Evolutionary conservation across 805 yeast species (phyloP), one percentile per base, ranked within the genome.

Genomic region (Barnettozyma siamensis): DNA sequence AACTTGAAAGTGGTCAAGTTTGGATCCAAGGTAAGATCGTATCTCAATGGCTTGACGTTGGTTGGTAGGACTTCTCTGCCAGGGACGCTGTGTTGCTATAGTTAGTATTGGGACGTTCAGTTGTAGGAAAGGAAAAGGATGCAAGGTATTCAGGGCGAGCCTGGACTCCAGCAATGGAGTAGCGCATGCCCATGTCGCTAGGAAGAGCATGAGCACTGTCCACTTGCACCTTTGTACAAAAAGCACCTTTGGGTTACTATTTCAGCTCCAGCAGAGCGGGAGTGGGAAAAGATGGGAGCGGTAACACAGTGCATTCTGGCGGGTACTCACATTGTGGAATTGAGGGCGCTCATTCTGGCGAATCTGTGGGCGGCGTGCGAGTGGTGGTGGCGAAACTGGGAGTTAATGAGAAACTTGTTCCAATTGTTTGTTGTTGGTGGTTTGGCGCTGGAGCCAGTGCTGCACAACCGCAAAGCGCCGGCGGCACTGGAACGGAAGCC

Each of bases 31-130:
- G 78, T 71, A 27, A 93, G 60, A 41, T 78, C 75, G 59, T 93
- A 91, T 62, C 84, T 85, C 28, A 66, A 52, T 28, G 99, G 97
- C 44, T 72, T 72, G 46, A 88, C 83, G 40, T 73, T 67, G 37
- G 68, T 67, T 52, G 86, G 94, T 46, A 79, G 75, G 32, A 69
- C 59, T 51, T 69, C 73, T 54, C 72, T 66, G 17, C 59, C 44
- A 20, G 62, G 57, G 27, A 51, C 43, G 23, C 60, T 56, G 38
- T 29, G 20, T 31, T 21, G 13, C 11, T 8, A 26, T 26, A 23
- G 39, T 43, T 38, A 43, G 49, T 42, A 42, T 12, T 11, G 5
- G 10, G 4, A 7, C 16, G 15, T 4, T n/a, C 6, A 3, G n/a
- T n/a, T n/a, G n/a, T n/a, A n/a, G n/a, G 33, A 11, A 30, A 18